These are phyloP conservation scores for Aspergillus proliferans DNA, from an alignment of 2,329 filamentous ascomycete genomes.

Conservation along the genomic window DNA sequence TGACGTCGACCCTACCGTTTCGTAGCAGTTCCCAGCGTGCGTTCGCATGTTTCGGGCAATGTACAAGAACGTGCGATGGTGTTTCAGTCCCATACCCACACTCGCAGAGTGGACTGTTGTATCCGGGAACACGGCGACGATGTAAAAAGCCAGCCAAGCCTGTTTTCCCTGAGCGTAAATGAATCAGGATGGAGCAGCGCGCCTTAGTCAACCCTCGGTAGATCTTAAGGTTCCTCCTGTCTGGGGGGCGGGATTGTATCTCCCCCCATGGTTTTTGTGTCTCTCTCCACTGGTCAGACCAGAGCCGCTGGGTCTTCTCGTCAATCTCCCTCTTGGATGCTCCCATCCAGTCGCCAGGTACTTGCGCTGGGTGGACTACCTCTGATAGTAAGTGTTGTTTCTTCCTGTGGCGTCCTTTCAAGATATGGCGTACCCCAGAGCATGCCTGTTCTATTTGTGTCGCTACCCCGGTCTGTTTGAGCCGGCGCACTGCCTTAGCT, in stretches of 20 bases:
- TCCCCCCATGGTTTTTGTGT: not conserved
- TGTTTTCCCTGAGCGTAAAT: not conserved
- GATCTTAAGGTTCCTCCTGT: not conserved
- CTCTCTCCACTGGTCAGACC: not conserved
- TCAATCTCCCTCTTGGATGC: not conserved
- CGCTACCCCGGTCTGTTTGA: not conserved
- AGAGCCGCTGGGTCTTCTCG: not conserved
- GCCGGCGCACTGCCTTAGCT: not conserved
- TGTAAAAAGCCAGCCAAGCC: not conserved
- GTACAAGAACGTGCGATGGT: not conserved
- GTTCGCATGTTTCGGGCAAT: not conserved
- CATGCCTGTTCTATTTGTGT: not conserved
- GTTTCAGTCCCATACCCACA: not conserved
- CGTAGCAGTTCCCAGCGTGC: not conserved
- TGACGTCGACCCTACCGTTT: not conserved
- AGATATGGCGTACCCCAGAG: not conserved
- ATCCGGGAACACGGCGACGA: not conserved
- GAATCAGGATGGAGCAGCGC: not conserved
- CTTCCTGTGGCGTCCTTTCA: not conserved
- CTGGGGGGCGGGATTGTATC: not conserved
- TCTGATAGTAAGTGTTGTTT: not conserved
- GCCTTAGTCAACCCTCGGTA: not conserved
- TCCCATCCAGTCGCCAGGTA: not conserved
- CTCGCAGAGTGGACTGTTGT: not conserved
- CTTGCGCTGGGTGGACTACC: not conserved